phyloP scores from a whole-genome alignment of 2,329 filamentous ascomycete genomes.

The Claviceps africana region DNA sequence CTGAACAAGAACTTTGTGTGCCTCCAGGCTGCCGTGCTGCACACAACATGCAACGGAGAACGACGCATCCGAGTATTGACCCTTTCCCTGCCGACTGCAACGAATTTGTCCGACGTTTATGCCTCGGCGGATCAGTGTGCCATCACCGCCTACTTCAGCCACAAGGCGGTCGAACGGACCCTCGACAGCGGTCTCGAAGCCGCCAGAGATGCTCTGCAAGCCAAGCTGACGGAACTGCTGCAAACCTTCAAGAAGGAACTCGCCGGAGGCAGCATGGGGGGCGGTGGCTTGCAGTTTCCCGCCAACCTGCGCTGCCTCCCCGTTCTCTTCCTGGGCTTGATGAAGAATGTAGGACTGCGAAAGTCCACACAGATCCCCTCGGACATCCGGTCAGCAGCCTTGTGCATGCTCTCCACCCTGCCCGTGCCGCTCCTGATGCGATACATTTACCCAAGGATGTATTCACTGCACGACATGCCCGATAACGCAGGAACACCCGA shows the following conservation, averaged over 20 bases:
- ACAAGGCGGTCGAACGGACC: conserved; percentile 90
- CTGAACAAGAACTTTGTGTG: conserved; percentile 85
- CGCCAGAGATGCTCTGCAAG: conserved; percentile 78
- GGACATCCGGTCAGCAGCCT: conserved; percentile 81
- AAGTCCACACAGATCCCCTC: conserved; percentile 90
- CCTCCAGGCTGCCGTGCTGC: conserved; percentile 84
- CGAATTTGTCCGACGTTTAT: conserved; percentile 80
- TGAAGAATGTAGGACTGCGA: conserved; percentile 88
- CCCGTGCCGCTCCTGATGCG: conserved; percentile 82
- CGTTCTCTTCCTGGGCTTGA: conserved; percentile 80
- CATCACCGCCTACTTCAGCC: conserved; percentile 85
- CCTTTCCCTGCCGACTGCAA: conserved; percentile 80
- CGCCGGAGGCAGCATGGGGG: conserved; percentile 88
- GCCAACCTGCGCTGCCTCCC: conserved; percentile 81
- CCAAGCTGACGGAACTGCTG: conserved; percentile 82
- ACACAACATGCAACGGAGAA: conserved; percentile 96
- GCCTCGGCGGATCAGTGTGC: conserved; percentile 90
- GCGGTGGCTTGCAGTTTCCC: conserved; percentile 86
- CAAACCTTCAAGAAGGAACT: conserved; percentile 96
- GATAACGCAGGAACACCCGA: conserved; percentile 81
- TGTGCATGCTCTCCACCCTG: conserved; percentile 87
- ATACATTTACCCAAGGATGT: conserved; percentile 77
- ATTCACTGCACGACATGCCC: conserved; percentile 91
- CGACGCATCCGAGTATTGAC: conserved; percentile 90
- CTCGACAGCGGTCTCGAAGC: conserved; percentile 78